Evolutionary conservation across 1,284 basidiomycete genomes (phyloP), one percentile per base, ranked within the genome.

Genomic region (Peniophora sp.): DNA sequence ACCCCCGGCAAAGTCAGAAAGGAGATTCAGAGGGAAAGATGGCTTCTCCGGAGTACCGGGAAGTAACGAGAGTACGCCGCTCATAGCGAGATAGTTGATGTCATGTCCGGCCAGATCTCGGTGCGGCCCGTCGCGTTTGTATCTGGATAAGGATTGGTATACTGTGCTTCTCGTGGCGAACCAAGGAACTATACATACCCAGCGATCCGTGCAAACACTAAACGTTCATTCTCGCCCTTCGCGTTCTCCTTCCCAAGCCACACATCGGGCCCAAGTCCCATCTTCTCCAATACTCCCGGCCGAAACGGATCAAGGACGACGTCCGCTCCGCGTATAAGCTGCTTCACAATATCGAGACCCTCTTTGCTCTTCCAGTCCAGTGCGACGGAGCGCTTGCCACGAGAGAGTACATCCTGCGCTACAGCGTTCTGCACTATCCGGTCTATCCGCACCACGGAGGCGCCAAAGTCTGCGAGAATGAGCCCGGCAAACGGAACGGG

Each of bases 1-100:
- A 8, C 90, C 90, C 3, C 90, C 90, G 1, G 85, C 90, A 65
- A 92, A 92, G 62, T 92, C 90, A 23, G 80, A 87, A 1, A 92
- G 71, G 20, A 92, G 63, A 60, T 92, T 92, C 20, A 86, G 64
- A 3, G 90, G 90, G 52, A 86, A 88, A 22, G 69, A 68, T 2
- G 90, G 89, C 57, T 83, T 84, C 9, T 78, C 79, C 14, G 63
- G 57, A 2, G 70, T 66, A 9, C 84, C 83, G 47, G 85, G 83
- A n/a, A 89, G 69, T 72, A 88, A 79, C n/a, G 83, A 82, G 10
- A 92, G 70, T 3, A 87, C 74, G 0, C 90, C 90, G 54, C 84
- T 88, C 24, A 89, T 71, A 9, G 90, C 89, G n/a, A 92, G 73
- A 62, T 92, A 93, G 62, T 92, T 92, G 57, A 92, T 79, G 61